These are phyloP conservation scores for Acacia acuminata DNA, from an alignment of 306 rosid genomes.

Conservation along the genomic window DNA sequence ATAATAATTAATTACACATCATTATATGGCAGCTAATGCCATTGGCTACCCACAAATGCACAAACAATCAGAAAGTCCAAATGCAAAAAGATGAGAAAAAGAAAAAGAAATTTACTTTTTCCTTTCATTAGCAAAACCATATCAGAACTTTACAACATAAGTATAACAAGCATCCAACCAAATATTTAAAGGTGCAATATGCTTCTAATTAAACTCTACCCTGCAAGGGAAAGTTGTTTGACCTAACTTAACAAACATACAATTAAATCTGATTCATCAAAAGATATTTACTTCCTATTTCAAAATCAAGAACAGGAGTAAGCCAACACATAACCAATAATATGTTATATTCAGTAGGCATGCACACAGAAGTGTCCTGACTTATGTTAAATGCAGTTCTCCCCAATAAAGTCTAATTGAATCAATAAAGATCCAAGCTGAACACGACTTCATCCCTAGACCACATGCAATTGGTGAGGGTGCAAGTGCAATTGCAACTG, in stretches of 20 bases:
- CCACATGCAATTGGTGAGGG: no score
- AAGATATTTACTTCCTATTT: not conserved
- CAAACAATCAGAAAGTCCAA: not conserved
- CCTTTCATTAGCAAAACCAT: not conserved
- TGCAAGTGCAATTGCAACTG: no score
- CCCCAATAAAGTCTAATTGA: not conserved
- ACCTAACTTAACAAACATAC: not conserved
- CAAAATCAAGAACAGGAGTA: not conserved
- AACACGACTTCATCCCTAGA: not conserved
- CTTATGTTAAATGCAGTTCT: not conserved
- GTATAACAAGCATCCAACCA: not conserved
- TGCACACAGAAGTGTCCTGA: not conserved
- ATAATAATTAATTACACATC: not conserved
- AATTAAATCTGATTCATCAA: not conserved
- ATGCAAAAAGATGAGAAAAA: not conserved
- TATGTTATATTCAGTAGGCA: not conserved
- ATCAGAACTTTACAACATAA: no score
- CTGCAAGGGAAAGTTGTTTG: not conserved
- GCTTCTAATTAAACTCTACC: not conserved
- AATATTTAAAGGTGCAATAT: constrained; percentile 1
- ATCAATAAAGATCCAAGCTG: not conserved
- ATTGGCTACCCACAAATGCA: not conserved
- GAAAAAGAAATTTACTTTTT: not conserved
- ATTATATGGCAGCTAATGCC: not conserved
- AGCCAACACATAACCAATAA: not conserved